Evolutionary conservation across 2,329 filamentous ascomycete species (phyloP), one percentile per base, ranked within the genome.

Genomic region (Xylaria sp.): DNA sequence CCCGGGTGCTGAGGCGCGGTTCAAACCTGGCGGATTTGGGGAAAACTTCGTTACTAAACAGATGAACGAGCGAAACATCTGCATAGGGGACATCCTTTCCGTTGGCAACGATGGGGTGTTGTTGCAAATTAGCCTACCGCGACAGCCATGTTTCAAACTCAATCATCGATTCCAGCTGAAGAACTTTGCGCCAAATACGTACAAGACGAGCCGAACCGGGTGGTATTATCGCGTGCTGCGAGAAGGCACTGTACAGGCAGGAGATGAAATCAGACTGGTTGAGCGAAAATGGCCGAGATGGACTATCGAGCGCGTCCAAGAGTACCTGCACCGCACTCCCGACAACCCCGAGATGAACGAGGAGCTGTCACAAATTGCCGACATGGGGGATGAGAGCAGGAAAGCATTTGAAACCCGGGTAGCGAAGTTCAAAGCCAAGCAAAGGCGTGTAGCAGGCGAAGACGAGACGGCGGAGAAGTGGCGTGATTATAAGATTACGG

Each of bases 141-240:
- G 89, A 17, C 85, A 88, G 71, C 89, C 89, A 10, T 91, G 89
- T 79, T 91, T 87, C 80, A 92, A 91, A 75, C 83, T 92, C 9
- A 92, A 91, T 75, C 89, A 91, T 73, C 87, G 89, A 1, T 92
- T 92, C 76, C 83, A 85, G 40, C 79, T 90, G 10, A 87, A 87
- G 73, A 86, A 89, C 68, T 90, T 91, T 77, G 87, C 89, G 4
- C 85, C 85, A 0, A 80, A 83, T 23, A 86, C 87, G 0, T 89
- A 87, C 78, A 82, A 84, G 69, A 81, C 80, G 1, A 86, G 86
- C 66, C 84, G 89, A 1, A 90, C 88, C 0, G 89, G 89, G 0
- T 92, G 89, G 89, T 87, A 90, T 75, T 91, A 90, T 71, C 85
- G 89, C 2, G 86, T 92, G 1, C 74, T 91, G 17, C 79, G 80